Evolutionary conservation across 225 moss, liverwort and hornwort genomes (phyloP).

Genomic region (Pseudoscleropodium purum): DNA sequence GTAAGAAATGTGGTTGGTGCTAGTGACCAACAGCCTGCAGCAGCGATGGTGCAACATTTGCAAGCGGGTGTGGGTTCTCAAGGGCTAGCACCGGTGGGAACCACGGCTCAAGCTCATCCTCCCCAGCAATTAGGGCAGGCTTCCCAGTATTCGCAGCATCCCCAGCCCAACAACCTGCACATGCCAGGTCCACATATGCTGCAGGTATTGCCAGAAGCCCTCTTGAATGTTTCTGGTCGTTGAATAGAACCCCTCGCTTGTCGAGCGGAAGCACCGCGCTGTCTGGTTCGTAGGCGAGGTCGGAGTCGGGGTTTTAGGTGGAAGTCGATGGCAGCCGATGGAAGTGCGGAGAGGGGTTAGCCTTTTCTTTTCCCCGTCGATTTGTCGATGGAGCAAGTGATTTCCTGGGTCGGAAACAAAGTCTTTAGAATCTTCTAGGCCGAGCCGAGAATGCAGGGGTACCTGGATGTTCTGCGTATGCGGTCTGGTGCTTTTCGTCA

Average conservation of each 20-base stretch:
- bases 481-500: not conserved
- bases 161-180: constrained; percentile 38
- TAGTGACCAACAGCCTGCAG: constrained; percentile 22
- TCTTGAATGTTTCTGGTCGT: not conserved
- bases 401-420: not conserved
- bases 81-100: constrained; percentile 18
- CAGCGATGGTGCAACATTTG: constrained; percentile 22
- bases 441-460: not conserved
- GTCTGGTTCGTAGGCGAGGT: not conserved
- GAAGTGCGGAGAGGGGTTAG: not conserved
- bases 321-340: not conserved
- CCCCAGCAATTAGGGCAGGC: constrained; percentile 45
- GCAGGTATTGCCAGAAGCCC: constrained; percentile 15
- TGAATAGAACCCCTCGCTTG: not conserved
- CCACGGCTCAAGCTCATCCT: constrained; percentile 21
- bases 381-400: not conserved
- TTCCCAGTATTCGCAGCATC: constrained; percentile 39
- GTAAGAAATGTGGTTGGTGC: constrained; percentile 16
- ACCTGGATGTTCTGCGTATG: not conserved
- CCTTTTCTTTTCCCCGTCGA: not conserved
- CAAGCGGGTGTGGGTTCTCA: constrained; percentile 30
- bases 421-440: not conserved
- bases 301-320: not conserved
- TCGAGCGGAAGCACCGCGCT: not conserved
- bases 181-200: constrained; percentile 24